A percentile compares a stretch with the other conserved stretches of the same genome.
Evolutionary conservation across 441 rosid species (phyloP).

Genomic region (Lagerstroemia fauriei): DNA sequence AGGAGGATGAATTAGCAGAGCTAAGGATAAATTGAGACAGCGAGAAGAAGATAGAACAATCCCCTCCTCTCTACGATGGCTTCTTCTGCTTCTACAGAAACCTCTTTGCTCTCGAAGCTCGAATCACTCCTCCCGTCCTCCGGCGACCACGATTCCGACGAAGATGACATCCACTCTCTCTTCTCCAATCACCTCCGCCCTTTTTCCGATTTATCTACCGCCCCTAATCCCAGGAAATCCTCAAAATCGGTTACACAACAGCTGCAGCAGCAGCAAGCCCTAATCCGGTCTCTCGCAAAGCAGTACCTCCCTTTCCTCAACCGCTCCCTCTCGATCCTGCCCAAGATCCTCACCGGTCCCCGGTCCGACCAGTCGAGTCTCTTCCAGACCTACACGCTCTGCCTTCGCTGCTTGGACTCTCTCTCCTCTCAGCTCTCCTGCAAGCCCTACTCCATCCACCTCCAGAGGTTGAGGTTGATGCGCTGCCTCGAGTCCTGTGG

Average conservation of each 20-base stretch:
- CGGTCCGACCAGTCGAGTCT: constrained; percentile 37
- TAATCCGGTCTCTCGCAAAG: constrained; percentile 45
- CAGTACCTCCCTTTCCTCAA: constrained; percentile 46
- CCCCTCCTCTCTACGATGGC: constrained; percentile 28
- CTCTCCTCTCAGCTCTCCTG: constrained; percentile 70
- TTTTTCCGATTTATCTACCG: constrained; percentile 27
- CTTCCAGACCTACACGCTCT: constrained; percentile 50
- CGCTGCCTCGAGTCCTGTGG: constrained; percentile 59
- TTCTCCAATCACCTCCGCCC: constrained; percentile 38
- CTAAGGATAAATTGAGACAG: background rate
- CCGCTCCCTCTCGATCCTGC: constrained; percentile 41
- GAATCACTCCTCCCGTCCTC: constrained; percentile 36
- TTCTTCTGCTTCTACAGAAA: constrained; percentile 22
- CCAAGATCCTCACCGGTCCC: constrained; percentile 42
- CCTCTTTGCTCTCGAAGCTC: constrained; percentile 35
- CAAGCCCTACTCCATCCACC: constrained; percentile 53
- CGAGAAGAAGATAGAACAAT: background rate
- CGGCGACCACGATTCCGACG: background rate
- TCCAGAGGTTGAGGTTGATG: constrained; percentile 57
- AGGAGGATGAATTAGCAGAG: background rate
- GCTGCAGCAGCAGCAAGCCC: constrained; percentile 17
- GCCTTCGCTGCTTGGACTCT: constrained; percentile 65
- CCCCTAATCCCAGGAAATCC: constrained; percentile 7
- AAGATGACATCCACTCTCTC: constrained; percentile 23
- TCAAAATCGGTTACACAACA: constrained; percentile 9